Base-by-base conservation (phyloP, 805 yeast species). In the Kodamaea leandrae region DNA sequence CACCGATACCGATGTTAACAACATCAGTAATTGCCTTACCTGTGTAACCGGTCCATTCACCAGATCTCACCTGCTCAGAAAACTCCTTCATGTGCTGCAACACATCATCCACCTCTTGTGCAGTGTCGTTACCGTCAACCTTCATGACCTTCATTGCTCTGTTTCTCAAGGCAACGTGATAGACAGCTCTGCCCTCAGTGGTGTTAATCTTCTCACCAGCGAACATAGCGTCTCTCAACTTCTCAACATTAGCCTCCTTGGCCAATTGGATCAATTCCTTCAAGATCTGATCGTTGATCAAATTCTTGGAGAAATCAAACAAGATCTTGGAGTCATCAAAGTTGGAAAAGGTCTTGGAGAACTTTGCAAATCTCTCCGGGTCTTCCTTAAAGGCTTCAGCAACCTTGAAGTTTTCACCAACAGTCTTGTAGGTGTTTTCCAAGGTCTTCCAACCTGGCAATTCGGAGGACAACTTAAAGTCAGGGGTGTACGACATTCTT, bases 1-100 rank as follows among this genome's bases (percentile, higher is more conserved):
- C 99, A 63, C 99, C 99, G 62, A 93, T 93, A 68, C 99, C 99
- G 57, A 93, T 87, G 78, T 93, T 93, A 59, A 93, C 98, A 43
- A 93, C 82, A 59, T 88, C 95, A 55, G 93, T 86, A 70, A 93
- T 91, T 55, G 74, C 70, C 78, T 89, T 88, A 54, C 98, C 98
- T 53, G 97, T 83, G 78, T 86, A 91, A 64, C 99, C 99, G 57
- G 80, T 89, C 97, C 98, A 91, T 51, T 72, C 77, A 58, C 99
- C 99, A 36, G 93, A 82, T 69, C 99, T 83, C 47, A 93, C 86
- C 49, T 76, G 72, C 49, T 87, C 86, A 43, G 96, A 82, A 75
- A 93, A 93, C 66, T 90, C 96, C 74, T 87, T 86, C 95, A 93
- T 90, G 78, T 93, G 99, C 58, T 82, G 80, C 63, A 95, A 80